Percentiles rank a stretch among this genome's conserved stretches.
Evolutionary conservation across 139 green algal species (phyloP).

Genomic region (Micromonas commoda): DNA sequence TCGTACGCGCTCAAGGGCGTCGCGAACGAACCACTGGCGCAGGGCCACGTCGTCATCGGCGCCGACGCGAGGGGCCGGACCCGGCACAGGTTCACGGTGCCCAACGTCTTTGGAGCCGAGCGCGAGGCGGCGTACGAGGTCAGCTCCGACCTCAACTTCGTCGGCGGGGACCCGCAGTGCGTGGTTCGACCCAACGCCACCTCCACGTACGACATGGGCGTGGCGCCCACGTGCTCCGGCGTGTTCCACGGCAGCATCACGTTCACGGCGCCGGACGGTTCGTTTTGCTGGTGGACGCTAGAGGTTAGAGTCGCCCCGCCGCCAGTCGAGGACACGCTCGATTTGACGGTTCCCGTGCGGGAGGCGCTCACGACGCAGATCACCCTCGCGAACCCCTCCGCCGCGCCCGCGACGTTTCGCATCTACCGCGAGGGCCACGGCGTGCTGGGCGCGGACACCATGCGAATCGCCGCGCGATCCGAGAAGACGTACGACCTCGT

Average conservation of each 20-base stretch:
- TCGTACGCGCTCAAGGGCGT: slow-evolving; percentile 52
- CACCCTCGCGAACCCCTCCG: slow-evolving; percentile 17
- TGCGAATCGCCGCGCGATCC: slow-evolving; percentile 17
- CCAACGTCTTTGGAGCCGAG: slow-evolving; percentile 48
- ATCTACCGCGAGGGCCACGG: slow-evolving; percentile 9
- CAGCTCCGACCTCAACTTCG: slow-evolving; percentile 50
- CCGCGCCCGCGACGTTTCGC: slow-evolving; percentile 19
- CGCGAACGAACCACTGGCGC: slow-evolving; percentile 53
- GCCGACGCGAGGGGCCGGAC: slow-evolving; percentile 29
- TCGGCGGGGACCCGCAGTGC: slow-evolving; percentile 33
- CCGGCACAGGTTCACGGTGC: slow-evolving; percentile 40
- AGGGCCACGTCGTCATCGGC: slow-evolving; percentile 57
- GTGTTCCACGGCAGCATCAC: slow-evolving; percentile 48
- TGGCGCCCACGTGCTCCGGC: slow-evolving; percentile 39
- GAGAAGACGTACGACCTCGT: slow-evolving; percentile 44
- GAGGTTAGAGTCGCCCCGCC: slow-evolving; percentile 52
- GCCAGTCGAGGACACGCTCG: slow-evolving; percentile 47
- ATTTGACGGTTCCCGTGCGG: slow-evolving; percentile 44
- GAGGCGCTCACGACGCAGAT: slow-evolving; percentile 24
- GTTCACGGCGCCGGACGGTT: slow-evolving; percentile 51
- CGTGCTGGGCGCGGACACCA: neutral
- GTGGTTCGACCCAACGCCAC: neutral
- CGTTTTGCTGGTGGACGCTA: slow-evolving; percentile 61
- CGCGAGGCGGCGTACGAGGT: slow-evolving; percentile 41
- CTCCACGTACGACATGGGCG: neutral